A percentile compares a stretch with the other conserved stretches of the same genome.
Evolutionary conservation across 139 green algal species (phyloP).

Genomic region (Parachlorella kessleri): DNA sequence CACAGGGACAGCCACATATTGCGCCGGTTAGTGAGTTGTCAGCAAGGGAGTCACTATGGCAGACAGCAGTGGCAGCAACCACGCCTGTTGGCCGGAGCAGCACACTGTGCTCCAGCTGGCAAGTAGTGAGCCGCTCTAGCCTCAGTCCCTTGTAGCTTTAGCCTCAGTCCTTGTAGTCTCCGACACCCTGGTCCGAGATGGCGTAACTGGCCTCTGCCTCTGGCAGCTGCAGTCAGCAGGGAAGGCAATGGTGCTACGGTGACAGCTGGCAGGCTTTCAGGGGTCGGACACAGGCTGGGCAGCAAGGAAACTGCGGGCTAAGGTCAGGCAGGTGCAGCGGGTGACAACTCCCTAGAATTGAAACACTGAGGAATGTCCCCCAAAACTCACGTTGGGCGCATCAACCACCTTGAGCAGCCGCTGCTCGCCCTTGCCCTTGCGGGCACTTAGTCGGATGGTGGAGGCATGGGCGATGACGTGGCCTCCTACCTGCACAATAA

Average conservation of each 20-base stretch:
- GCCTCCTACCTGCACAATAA: too few species aligned
- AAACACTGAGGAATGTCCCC: neutral
- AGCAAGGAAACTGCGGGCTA: neutral
- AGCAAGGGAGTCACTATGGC: too few species aligned
- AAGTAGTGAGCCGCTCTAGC: too few species aligned
- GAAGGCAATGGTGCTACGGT: neutral
- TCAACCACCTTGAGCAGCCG: constrained; percentile 83
- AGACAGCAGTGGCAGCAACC: too few species aligned
- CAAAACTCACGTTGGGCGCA: constrained; percentile 40
- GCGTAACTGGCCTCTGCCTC: constrained; percentile 78
- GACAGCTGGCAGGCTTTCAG: neutral
- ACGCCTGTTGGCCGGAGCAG: too few species aligned
- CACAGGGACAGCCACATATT: too few species aligned
- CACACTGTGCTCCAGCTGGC: too few species aligned
- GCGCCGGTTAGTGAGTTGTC: too few species aligned
- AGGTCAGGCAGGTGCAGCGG: neutral
- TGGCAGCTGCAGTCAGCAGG: constrained; percentile 45
- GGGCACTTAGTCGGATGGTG: constrained; percentile 64
- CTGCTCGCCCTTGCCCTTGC: constrained; percentile 92
- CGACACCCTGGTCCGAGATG: constrained; percentile 49
- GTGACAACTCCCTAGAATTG: neutral
- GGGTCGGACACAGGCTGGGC: neutral
- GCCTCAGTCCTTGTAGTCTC: constrained; percentile 62
- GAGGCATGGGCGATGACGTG: constrained; percentile 86
- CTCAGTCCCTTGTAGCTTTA: too few species aligned